Conservation (phyloP, 768 basidiomycete species). For the Pleurotus pulmonarius region DNA sequence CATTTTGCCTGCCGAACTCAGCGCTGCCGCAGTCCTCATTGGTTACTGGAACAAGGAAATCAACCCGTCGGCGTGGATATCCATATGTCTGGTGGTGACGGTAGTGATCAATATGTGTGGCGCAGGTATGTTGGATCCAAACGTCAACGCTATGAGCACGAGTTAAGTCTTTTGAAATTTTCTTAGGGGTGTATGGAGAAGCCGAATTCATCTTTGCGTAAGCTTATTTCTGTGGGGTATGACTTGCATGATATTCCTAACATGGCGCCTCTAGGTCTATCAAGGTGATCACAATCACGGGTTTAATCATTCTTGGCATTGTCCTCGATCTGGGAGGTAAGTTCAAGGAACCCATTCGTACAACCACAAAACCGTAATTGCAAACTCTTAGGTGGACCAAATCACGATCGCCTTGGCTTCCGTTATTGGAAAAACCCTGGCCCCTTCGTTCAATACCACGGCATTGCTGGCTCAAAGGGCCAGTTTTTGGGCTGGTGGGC, state of each 20-base stretch:
- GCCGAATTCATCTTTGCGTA: conserved; percentile 84
- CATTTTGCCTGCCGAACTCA: conserved; percentile 68
- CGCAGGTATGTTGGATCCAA: conserved; percentile 37
- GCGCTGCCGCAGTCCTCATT: conserved; percentile 74
- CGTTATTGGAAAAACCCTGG: conserved; percentile 89
- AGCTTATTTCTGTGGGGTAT: conserved; percentile 34
- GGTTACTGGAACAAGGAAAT: conserved; percentile 59
- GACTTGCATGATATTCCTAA: neutral
- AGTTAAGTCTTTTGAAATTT: neutral
- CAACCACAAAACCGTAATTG: neutral
- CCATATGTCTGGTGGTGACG: conserved; percentile 72
- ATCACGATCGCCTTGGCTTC: conserved; percentile 70
- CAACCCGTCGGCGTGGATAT: conserved; percentile 76
- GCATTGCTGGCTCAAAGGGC: conserved; percentile 65
- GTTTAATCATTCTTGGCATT: conserved; percentile 65
- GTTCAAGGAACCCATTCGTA: conserved; percentile 7
- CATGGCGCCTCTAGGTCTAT: conserved; percentile 49
- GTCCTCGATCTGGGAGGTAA: conserved; percentile 77
- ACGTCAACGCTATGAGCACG: neutral
- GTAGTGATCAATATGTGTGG: conserved; percentile 74
- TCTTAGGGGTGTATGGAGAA: conserved; percentile 71
- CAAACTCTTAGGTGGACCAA: conserved; percentile 59
- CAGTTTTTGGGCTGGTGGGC: conserved; percentile 64
- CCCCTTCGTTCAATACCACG: conserved; percentile 71
- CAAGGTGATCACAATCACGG: conserved; percentile 84